Conservation (phyloP, 2,329 filamentous ascomycete species). For the Penicillium sp. region DNA sequence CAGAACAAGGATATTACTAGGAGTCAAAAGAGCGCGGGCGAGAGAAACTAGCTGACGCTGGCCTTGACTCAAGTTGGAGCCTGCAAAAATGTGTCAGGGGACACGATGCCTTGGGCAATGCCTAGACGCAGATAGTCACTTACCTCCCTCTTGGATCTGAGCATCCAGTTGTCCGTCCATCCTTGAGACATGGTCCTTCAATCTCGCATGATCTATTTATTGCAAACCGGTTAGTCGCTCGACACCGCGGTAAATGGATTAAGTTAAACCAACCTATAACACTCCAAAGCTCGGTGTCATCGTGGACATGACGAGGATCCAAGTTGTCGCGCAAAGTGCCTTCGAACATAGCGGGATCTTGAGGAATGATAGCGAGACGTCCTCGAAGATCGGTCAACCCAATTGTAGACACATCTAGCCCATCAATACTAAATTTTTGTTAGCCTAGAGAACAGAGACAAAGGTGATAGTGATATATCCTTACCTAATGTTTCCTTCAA, state of each 20-base stretch:
- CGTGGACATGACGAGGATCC: conserved; percentile 89
- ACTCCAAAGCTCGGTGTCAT: conserved; percentile 96
- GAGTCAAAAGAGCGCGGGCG: conserved; percentile 87
- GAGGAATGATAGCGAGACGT: conserved; percentile 91
- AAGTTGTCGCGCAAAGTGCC: conserved; percentile 91
- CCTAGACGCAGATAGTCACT: conserved; percentile 35
- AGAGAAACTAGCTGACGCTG: conserved; percentile 93
- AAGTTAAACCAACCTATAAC: conserved; percentile 68
- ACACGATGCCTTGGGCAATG: conserved; percentile 1
- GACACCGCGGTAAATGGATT: not conserved
- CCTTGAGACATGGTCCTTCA: conserved; percentile 81
- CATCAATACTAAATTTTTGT: conserved; percentile 66
- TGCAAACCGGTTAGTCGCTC: conserved; percentile 40
- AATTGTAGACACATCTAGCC: conserved; percentile 83
- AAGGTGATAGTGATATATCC: conserved; percentile 9
- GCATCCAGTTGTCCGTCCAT: conserved; percentile 92
- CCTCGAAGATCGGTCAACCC: conserved; percentile 84
- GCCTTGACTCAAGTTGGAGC: conserved; percentile 91
- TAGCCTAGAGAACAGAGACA: conserved; percentile 10
- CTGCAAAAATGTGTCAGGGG: conserved; percentile 44
- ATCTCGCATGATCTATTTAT: conserved; percentile 74
- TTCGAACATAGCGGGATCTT: conserved; percentile 94
- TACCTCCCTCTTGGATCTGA: conserved; percentile 88
- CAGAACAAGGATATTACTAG: conserved; percentile 93
- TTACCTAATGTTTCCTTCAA: conserved; percentile 68